Evolutionary conservation across 805 yeast species (phyloP), one percentile per base, ranked within the genome.

Genomic region (Danielia reshetovae): DNA sequence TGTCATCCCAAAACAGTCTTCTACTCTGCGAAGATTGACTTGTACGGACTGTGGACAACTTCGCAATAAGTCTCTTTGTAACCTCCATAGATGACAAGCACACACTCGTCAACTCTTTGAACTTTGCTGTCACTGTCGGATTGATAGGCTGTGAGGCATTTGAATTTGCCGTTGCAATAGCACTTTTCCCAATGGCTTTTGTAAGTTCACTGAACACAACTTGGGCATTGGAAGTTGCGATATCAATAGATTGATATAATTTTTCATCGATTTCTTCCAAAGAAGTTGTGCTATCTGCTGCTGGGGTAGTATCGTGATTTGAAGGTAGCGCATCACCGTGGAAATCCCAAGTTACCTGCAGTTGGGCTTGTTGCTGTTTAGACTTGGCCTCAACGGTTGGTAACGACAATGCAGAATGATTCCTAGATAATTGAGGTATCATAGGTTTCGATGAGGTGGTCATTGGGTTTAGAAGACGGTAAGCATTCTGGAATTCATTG

Each of bases 11-110:
- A 35, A 90, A 78, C 45, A 70, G 69, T 39, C 75, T 70, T 42
- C 84, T 78, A 23, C 80, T 82, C 6, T 59, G 51, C 4, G 55
- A 49, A 5, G 72, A 70, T 6, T 74, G 66, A 27, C 70, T 76
- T 12, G 69, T 59, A 22, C 77, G 56, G 21, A 78, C 69, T 2
- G 72, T 60, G 9, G 67, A 62, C 32, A 89, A 62, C 34, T 79
- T 73, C 10, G 63, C 62, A 39, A 74, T 74, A 31, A 86, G 69
- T 38, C 79, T 62, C 43, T 81, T 79, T 7, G 95, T 84, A 27
- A 83, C 74, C n/a, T 86, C 95, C 74, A 84, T 80, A 1, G 95
- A 85, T 13, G 77, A 66, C 36, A 84, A 75, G 54, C 95, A 87
- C 9, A 85, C 82, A 29, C 68, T 71, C 0, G 94, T 81, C 31